A percentile compares a stretch with the other conserved stretches of the same genome.
These are phyloP conservation scores for Gymnopilus dilepis DNA, from an alignment of 768 basidiomycete species.

Conservation along the genomic window DNA sequence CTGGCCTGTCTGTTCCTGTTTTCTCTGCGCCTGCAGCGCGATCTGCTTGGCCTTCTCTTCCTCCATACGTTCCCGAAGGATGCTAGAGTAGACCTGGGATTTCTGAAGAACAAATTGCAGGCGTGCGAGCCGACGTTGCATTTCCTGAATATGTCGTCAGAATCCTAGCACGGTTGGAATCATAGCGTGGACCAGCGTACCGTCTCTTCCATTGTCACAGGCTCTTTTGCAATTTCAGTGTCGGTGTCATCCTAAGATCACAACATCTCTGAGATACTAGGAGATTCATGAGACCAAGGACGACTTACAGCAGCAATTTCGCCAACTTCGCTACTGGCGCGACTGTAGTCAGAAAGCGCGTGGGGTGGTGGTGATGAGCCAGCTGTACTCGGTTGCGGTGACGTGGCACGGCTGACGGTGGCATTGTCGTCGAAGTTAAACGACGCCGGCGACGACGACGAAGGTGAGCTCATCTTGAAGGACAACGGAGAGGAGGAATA, in stretches of 20 bases:
- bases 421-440: constrained; percentile 6
- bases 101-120: constrained; percentile 76
- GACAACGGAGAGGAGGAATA: neutral
- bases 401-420: constrained; percentile 4
- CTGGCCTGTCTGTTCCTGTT: constrained; percentile 28
- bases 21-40: constrained; percentile 27
- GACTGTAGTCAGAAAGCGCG: constrained; percentile 30
- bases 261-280: constrained; percentile 4
- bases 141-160: constrained; percentile 43
- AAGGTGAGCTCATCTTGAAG: constrained; percentile 29
- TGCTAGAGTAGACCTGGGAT: constrained; percentile 74
- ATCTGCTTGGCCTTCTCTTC: constrained; percentile 47
- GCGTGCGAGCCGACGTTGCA: constrained; percentile 51
- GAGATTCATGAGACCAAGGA: neutral
- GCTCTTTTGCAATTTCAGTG: constrained; percentile 11
- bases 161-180: neutral
- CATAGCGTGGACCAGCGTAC: neutral
- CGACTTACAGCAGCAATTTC: constrained; percentile 12
- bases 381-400: constrained; percentile 28
- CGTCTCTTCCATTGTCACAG: constrained; percentile 13
- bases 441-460: constrained; percentile 24
- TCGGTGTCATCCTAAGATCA: constrained; percentile 12
- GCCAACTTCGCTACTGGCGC: constrained; percentile 26
- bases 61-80: constrained; percentile 80
- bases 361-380: constrained; percentile 31